Evolutionary conservation across 2,329 filamentous ascomycete species (phyloP), one percentile per base, ranked within the genome.

Genomic region (Epichloe baconii): DNA sequence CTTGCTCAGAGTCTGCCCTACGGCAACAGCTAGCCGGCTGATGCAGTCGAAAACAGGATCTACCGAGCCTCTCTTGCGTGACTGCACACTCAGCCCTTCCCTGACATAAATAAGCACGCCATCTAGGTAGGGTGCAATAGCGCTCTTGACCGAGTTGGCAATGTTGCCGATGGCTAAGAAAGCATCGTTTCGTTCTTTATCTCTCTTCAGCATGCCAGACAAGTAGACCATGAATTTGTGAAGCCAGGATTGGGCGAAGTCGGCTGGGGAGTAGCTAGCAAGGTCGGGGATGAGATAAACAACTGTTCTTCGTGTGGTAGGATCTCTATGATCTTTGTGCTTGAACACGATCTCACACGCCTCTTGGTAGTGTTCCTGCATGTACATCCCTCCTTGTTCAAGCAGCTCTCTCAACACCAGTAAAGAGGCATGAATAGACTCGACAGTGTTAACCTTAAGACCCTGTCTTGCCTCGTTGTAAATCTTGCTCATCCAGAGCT

Each of bases 151-250:
- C 0, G 93, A 91, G 67, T 95, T 94, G 47, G 93, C 91, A 60
- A 98, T 88, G 65, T 95, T 90, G 35, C 93, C 93, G 58, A 98
- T 96, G 14, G 93, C 93, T 47, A 95, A 78, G 63, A 98, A 98
- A 2, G 93, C 90, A 58, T 94, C 84, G 62, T 95, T 95, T 23
- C 89, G 79, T 63, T 97, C 90, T 67, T 93, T 94, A 56, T 95
- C 88, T 64, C 91, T 89, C 71, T 96, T 95, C 37, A 98, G 76
- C 72, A 97, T 89, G 35, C 86, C 83, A 53, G 94, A 91, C 5
- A 98, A 77, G 63, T 96, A 95, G 15, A 95, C 80, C 93, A 98
- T 98, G 68, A 95, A 97, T 62, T 89, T 87, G 66, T 96, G 90
- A 3, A 98, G 77, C 66, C 95, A 94, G 34, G 80, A 81, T 56